Conservation (phyloP, 768 basidiomycete species). For the Sarcomyxa edulis region DNA sequence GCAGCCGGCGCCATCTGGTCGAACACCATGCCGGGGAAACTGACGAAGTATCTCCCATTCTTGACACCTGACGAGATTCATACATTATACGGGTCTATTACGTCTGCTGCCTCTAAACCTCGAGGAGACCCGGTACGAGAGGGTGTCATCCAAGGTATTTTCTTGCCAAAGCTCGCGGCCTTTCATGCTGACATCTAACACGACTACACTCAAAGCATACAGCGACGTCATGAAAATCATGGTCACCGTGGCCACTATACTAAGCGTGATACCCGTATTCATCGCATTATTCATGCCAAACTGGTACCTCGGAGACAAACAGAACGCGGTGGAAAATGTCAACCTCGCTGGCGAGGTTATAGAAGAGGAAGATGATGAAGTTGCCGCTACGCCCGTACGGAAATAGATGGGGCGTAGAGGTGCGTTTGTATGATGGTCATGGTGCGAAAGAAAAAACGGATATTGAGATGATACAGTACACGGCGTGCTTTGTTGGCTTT, state of each 20-base stretch:
- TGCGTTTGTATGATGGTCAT: no score
- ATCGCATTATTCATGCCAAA: slow-evolving; percentile 58
- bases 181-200: not conserved
- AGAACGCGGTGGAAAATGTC: slow-evolving; percentile 62
- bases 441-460: no score
- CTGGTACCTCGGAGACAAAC: slow-evolving; percentile 62
- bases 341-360: slow-evolving; percentile 23
- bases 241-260: slow-evolving; percentile 44
- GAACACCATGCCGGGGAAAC: slow-evolving; percentile 57
- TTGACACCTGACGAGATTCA: slow-evolving; percentile 36
- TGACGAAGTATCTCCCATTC: slow-evolving; percentile 50
- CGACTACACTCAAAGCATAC: slow-evolving; percentile 41
- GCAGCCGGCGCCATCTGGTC: slow-evolving; percentile 64
- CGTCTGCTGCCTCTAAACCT: slow-evolving; percentile 39
- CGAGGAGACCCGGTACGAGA: slow-evolving; percentile 54
- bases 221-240: slow-evolving; percentile 53
- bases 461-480: no score
- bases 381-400: no score
- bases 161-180: not conserved
- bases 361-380: slow-evolving; percentile 3
- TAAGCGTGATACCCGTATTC: slow-evolving; percentile 54
- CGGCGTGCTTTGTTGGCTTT: no score
- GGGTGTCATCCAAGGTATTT: slow-evolving; percentile 53
- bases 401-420: no score
- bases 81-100: slow-evolving; percentile 52